Conservation (phyloP, 2,329 filamentous ascomycete species). For the Ascochyta clinopodiicola region DNA sequence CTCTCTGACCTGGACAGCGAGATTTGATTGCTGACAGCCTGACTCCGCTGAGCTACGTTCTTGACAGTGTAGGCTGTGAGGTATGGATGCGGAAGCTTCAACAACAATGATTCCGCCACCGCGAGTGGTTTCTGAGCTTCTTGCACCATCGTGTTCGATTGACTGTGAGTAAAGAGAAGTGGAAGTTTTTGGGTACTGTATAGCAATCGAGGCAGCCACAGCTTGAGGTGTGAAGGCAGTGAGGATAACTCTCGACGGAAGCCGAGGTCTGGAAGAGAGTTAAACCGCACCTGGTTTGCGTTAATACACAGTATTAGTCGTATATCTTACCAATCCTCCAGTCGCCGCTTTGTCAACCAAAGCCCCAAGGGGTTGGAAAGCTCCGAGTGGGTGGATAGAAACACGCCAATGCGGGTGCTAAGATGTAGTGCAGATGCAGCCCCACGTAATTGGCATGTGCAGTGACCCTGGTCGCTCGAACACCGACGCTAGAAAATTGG, state of each 20-base stretch:
- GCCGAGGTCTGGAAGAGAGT: slow-evolving; percentile 35
- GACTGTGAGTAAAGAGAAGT: neutral
- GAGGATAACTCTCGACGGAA: slow-evolving; percentile 4
- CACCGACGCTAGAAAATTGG: slow-evolving; percentile 23
- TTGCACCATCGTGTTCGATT: slow-evolving; percentile 28
- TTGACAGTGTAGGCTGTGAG: slow-evolving; percentile 44
- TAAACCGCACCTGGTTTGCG: slow-evolving; percentile 14
- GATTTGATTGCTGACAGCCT: slow-evolving; percentile 32
- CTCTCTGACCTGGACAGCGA: slow-evolving; percentile 25
- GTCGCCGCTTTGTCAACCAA: slow-evolving; percentile 5
- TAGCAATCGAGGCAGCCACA: slow-evolving; percentile 10
- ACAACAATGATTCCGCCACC: slow-evolving; percentile 30
- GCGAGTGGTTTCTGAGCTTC: slow-evolving; percentile 21
- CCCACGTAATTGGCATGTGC: slow-evolving; percentile 25
- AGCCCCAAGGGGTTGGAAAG: slow-evolving; percentile 15
- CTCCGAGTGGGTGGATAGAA: slow-evolving; percentile 27
- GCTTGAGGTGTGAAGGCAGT: slow-evolving; percentile 16
- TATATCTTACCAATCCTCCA: slow-evolving; percentile 23
- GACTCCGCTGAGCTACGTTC: slow-evolving; percentile 29
- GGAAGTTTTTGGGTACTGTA: slow-evolving; percentile 11
- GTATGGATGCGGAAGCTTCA: slow-evolving; percentile 49
- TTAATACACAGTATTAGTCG: slow-evolving; percentile 36
- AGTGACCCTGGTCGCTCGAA: slow-evolving; percentile 6
- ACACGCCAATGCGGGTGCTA: slow-evolving; percentile 36
- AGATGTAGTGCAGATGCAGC: slow-evolving; percentile 21